Conservation (phyloP, 2,329 filamentous ascomycete genomes). For the Fusarium piperis region DNA sequence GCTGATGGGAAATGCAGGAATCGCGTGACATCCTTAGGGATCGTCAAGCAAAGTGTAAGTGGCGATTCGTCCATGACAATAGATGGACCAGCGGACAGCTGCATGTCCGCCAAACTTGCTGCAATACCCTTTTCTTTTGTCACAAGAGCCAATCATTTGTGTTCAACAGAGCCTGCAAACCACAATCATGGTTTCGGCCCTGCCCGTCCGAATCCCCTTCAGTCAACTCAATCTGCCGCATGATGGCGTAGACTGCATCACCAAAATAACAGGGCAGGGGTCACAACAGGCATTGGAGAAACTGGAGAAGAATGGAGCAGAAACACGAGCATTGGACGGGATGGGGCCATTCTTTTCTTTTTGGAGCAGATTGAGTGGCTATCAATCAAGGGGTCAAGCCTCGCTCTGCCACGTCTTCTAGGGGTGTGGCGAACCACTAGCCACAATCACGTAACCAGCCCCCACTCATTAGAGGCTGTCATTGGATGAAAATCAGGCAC, state of each 20-base stretch:
- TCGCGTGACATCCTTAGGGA: neutral
- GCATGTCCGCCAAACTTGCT: neutral
- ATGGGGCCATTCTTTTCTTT: conserved; percentile 19
- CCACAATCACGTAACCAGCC: conserved; percentile 16
- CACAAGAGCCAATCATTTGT: neutral
- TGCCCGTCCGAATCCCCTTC: neutral
- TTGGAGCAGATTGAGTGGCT: conserved; percentile 23
- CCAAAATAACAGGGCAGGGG: conserved; percentile 4
- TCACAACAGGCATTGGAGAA: conserved; percentile 23
- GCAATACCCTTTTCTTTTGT: neutral
- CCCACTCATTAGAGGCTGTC: neutral
- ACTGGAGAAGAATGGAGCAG: conserved; percentile 25
- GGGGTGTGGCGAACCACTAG: conserved; percentile 28
- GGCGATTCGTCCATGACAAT: neutral
- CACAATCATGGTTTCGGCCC: neutral
- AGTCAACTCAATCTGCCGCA: neutral
- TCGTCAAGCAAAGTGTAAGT: neutral
- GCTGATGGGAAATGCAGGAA: neutral
- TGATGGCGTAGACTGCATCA: conserved; percentile 3
- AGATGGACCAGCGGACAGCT: neutral
- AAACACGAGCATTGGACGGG: conserved; percentile 18
- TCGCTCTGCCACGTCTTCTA: conserved; percentile 26
- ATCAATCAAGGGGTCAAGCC: conserved; percentile 28
- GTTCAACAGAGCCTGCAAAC: neutral
- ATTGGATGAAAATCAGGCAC: conserved; percentile 28